Evolutionary conservation across 2,329 filamentous ascomycete species (phyloP).

Genomic region (Penicillium sp.): DNA sequence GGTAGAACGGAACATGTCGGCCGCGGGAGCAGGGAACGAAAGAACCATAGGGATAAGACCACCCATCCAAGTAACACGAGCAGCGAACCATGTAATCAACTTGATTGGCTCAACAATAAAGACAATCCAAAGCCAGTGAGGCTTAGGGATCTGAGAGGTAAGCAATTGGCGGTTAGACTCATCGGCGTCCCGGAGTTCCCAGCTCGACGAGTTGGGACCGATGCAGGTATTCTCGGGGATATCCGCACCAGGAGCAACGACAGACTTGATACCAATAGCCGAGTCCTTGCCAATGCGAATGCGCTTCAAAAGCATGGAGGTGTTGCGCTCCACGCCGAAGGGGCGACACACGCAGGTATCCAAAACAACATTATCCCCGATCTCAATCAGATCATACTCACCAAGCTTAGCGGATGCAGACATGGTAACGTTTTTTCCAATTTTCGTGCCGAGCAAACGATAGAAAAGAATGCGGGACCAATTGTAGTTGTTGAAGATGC

Average conservation of each 20-base stretch:
- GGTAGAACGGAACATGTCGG: conserved; percentile 18
- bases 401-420: conserved; percentile 45
- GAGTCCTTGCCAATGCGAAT: conserved; percentile 52
- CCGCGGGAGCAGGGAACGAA: conserved; percentile 5
- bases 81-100: conserved; percentile 42
- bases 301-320: conserved; percentile 55
- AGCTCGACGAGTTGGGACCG: conserved; percentile 57
- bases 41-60: conserved; percentile 27
- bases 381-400: conserved; percentile 59
- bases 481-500: conserved; percentile 31
- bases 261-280: conserved; percentile 50
- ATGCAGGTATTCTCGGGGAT: conserved; percentile 53
- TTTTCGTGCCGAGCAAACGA: conserved; percentile 53
- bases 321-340: conserved; percentile 57
- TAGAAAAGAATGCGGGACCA: conserved; percentile 47
- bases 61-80: conserved; percentile 46
- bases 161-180: conserved; percentile 50
- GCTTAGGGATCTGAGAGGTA: conserved; percentile 37
- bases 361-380: conserved; percentile 51
- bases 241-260: conserved; percentile 51
- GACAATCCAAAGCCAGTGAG: conserved; percentile 48
- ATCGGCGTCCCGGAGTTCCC: conserved; percentile 49
- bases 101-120: conserved; percentile 47
- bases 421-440: conserved; percentile 53
- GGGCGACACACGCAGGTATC: conserved; percentile 51